Conservation (phyloP, 108 stramenopile genomes). For the Conticribra weissflogii region DNA sequence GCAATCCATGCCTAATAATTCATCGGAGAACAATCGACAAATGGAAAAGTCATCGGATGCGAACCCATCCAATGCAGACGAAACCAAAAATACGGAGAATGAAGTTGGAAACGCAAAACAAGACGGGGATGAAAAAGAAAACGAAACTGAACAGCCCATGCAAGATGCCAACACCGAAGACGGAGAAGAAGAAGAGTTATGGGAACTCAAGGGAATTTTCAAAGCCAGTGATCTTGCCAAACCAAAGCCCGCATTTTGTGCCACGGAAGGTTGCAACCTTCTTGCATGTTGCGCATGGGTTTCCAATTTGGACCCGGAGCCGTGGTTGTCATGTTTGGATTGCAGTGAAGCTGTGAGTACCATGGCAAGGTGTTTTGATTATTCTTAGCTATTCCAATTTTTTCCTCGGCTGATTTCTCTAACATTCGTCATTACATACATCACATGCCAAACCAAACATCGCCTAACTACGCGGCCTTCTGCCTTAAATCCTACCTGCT, state of each 20-base stretch:
- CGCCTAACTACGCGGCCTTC: too few species aligned
- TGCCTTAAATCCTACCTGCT: background rate
- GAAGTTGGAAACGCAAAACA: slow-evolving; percentile 1
- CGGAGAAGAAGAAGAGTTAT: slow-evolving; percentile 45
- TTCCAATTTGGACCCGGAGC: slow-evolving; percentile 51
- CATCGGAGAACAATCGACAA: too few species aligned
- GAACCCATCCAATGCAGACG: background rate
- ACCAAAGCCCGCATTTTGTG: slow-evolving; percentile 29
- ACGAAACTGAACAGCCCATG: background rate
- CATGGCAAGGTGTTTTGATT: background rate
- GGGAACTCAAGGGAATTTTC: slow-evolving; percentile 47
- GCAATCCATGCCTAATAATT: too few species aligned
- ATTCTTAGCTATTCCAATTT: background rate
- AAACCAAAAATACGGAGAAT: slow-evolving; percentile 12
- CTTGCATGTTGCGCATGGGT: slow-evolving; percentile 54
- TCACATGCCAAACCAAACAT: background rate
- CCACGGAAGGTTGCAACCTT: slow-evolving; percentile 42
- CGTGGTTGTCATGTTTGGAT: slow-evolving; percentile 65
- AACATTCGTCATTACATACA: background rate
- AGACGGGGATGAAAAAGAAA: background rate
- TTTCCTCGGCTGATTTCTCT: too few species aligned
- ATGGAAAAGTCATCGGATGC: background rate
- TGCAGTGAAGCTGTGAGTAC: slow-evolving; percentile 40
- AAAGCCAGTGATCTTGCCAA: slow-evolving; percentile 10
- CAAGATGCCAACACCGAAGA: background rate